Base-by-base conservation (phyloP, 768 basidiomycete species). In the Suillus occidentalis region DNA sequence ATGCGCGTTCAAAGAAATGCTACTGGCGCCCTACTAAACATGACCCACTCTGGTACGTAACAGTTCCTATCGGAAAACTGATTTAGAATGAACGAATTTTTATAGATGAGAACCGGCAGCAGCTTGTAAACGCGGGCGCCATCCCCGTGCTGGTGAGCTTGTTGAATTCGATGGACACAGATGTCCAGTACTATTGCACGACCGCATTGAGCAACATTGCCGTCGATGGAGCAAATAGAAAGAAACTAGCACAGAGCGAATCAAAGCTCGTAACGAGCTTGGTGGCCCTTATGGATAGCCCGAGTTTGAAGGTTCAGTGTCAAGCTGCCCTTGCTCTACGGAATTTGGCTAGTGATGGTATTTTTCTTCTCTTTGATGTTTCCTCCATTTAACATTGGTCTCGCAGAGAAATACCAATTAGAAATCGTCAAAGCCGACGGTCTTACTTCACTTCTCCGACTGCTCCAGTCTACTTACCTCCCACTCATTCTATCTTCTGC, bases 1-100 rank as follows among this genome's bases (percentile, higher is more conserved):
- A 98, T 99, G 97, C 87, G 97, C 13, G 97, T 99, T 4, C 97
- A 99, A 77, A 86, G 97, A 66, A 99, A 99, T 74, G 97, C 97
- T 13, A 99, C 97, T 2, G 97, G 97, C 9, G 97, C 97, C 47
- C 81, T 99, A 64, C 83, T 99, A 42, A 99, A 99, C 77, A 99
- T 99, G 97, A 99, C 97, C 42, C 97, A 99, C 80, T 97, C 95
- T 31, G 96, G 96, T 95, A 70, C 68, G 84, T 68, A n/a, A 31
- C 10, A 47, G 20, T 59, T 39, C 52, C 62, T 65, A 64, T 64
- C 36, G 36, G 50, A 34, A 39, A 28, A 45, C 36, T 61, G 6
- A 25, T 53, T 47, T 36, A 39, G 47, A 31, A 63, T 61, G 9
- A 71, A 53, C 31, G 61, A n/a, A 22, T 49, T 45, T 49, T 34